Evolutionary conservation across 257 asterid species (phyloP).

Genomic region (Forsythia suspensa): DNA sequence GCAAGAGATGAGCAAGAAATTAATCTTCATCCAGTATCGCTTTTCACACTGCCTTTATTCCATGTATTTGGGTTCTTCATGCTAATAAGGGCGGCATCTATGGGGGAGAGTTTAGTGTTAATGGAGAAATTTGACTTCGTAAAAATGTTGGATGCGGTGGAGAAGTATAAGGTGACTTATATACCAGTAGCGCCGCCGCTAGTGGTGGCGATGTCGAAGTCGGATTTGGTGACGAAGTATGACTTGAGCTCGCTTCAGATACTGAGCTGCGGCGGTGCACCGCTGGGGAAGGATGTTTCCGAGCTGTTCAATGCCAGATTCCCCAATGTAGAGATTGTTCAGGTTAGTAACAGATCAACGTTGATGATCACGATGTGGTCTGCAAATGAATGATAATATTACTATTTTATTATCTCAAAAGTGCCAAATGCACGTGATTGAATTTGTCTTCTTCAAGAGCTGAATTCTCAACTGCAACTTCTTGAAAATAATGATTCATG

Average conservation of each 20-base stretch:
- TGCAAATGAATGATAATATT: neutral
- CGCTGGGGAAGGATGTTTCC: conserved; percentile 79
- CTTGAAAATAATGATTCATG: neutral
- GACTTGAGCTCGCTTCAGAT: conserved; percentile 64
- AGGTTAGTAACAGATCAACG: conserved; percentile 43
- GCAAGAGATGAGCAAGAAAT: neutral
- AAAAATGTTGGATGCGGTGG: conserved; percentile 66
- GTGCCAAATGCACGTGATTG: neutral
- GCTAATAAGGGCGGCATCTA: conserved; percentile 60
- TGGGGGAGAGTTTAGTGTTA: conserved; percentile 67
- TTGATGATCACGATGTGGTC: neutral
- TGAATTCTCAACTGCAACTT: neutral
- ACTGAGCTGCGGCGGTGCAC: conserved; percentile 89
- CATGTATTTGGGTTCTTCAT: conserved; percentile 86
- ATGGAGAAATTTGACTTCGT: conserved; percentile 70
- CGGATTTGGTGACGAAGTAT: conserved; percentile 63
- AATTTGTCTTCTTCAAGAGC: neutral
- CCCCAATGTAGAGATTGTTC: conserved; percentile 55
- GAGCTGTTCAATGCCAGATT: conserved; percentile 59
- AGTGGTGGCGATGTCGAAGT: conserved; percentile 78
- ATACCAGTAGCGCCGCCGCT: conserved; percentile 92
- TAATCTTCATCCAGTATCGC: conserved; percentile 30
- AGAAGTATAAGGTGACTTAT: conserved; percentile 56
- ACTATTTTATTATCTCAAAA: neutral
- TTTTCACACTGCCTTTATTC: conserved; percentile 75